Base-by-base conservation (phyloP, 1,284 basidiomycete genomes). In the Leccinum pachyderme region DNA sequence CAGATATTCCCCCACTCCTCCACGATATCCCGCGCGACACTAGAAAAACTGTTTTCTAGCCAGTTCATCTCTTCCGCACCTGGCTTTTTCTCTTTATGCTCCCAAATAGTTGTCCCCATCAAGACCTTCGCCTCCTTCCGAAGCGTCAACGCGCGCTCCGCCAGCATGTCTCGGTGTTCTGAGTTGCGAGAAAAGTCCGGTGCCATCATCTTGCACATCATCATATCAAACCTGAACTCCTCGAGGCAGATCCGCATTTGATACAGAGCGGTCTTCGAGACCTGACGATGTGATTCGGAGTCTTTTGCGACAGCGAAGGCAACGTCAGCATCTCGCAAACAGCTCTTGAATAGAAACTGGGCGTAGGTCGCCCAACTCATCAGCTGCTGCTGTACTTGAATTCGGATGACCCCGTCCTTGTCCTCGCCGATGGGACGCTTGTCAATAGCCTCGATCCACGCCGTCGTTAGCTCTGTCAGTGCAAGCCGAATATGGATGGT, bases 401-500 rank as follows among this genome's bases (percentile, higher is more conserved):
- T 13, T 9, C 37, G 9, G 59, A 15, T 49, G 51, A 47, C 60
- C 31, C 47, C 56, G 60, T 39, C 49, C 32, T 49, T 35, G 8
- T 29, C 46, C 3, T 47, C 15, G 5, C 46, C 12, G 11, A 50
- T 51, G 18, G 13, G 41, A 44, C 51, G 61, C 39, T 58, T 44
- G 9, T 9, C 15, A 37, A 65, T 49, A 5, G 61, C 53, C 0
- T 61, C 56, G 12, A 70, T 51, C 67, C 69, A 69, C 1, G 60
- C 55, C 22, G 54, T 59, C 5, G 67, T 70, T 47, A 79, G 57
- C 27, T 72, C 65, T 7, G 66, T 73, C 27, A 80, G 60, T 1
- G 64, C 57, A 47, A 79, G 69, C 1, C 80, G 75, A 12, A 81
- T 68, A 5, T 76, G 70, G 39, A 83, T 63, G 4, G 75, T 73